phyloP scores from a whole-genome alignment of 2,329 filamentous ascomycete genomes.

The Trichoderma sp. region DNA sequence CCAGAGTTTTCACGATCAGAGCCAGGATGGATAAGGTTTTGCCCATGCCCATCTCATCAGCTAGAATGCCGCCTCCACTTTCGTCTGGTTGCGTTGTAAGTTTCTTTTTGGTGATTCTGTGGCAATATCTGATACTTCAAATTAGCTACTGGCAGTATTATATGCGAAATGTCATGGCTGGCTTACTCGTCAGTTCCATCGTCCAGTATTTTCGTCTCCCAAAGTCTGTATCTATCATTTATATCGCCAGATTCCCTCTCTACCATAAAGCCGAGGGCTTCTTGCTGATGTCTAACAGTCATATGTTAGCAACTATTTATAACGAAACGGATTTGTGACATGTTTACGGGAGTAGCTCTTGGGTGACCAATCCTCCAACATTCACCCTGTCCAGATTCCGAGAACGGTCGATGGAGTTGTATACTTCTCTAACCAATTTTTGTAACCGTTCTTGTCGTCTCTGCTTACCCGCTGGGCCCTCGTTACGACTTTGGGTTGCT shows the following conservation, averaged over 20 bases:
- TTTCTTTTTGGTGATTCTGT: slow-evolving; percentile 42
- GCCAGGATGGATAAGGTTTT: slow-evolving; percentile 58
- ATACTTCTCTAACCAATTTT: slow-evolving; percentile 2
- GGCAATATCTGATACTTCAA: slow-evolving; percentile 36
- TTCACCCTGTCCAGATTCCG: slow-evolving; percentile 26
- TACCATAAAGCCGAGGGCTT: slow-evolving; percentile 43
- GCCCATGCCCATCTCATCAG: slow-evolving; percentile 64
- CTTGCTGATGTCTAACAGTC: slow-evolving; percentile 40
- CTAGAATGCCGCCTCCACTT: slow-evolving; percentile 51
- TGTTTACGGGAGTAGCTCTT: slow-evolving; percentile 32
- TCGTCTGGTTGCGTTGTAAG: slow-evolving; percentile 38
- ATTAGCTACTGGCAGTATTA: background rate
- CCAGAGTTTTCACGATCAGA: slow-evolving; percentile 47
- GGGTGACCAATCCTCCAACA: slow-evolving; percentile 31
- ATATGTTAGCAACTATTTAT: background rate
- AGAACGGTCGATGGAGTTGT: background rate
- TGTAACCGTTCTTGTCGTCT: background rate
- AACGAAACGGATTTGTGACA: background rate
- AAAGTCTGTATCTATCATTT: slow-evolving; percentile 36
- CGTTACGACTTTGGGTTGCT: background rate
- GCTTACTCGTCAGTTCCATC: slow-evolving; percentile 33
- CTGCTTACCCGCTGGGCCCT: background rate
- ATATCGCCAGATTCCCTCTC: slow-evolving; percentile 43
- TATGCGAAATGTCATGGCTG: background rate
- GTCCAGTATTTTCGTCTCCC: slow-evolving; percentile 34